These are phyloP conservation scores for Phellopilus nigrolimitatus DNA, from an alignment of 1,284 basidiomycete species.

Conservation along the genomic window DNA sequence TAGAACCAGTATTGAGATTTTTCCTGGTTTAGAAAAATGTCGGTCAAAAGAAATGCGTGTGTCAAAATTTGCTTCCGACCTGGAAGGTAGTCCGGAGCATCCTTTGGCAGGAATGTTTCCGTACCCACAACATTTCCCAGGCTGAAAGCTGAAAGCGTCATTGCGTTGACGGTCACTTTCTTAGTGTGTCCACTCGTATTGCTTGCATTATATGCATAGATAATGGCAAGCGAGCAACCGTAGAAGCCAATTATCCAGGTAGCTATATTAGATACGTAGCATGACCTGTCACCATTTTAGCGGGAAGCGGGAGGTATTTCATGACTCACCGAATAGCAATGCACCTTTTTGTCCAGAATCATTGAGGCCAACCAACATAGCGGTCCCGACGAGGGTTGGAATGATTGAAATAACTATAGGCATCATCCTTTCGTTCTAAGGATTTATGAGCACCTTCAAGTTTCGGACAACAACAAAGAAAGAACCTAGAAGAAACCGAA, in stretches of 20 bases:
- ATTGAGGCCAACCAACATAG: conserved; percentile 56
- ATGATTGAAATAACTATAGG: conserved; percentile 58
- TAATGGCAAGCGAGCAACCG: conserved; percentile 53
- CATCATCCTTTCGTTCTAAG: conserved; percentile 55
- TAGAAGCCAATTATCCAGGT: conserved; percentile 56
- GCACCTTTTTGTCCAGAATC: conserved; percentile 45
- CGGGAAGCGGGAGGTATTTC: neutral
- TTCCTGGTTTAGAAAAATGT: no score
- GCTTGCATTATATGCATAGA: conserved; percentile 64
- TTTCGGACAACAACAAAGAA: neutral
- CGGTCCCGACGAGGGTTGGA: conserved; percentile 57
- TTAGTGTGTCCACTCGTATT: conserved; percentile 67
- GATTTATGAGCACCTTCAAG: conserved; percentile 2
- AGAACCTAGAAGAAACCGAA: conserved; percentile 23
- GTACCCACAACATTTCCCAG: conserved; percentile 58
- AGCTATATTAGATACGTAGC: conserved; percentile 33
- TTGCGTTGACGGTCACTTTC: conserved; percentile 59
- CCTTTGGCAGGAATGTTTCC: conserved; percentile 58
- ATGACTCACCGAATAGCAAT: conserved; percentile 50
- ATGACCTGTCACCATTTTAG: conserved; percentile 1
- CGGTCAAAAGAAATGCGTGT: no score
- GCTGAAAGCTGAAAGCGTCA: conserved; percentile 55
- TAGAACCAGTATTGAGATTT: conserved; percentile 56
- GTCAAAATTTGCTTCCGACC: no score
- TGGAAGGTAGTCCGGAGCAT: conserved; percentile 54